Evolutionary conservation across 1,139 yeast species (phyloP), one percentile per base, ranked within the genome.

Genomic region (Saccharomyces hybrid): DNA sequence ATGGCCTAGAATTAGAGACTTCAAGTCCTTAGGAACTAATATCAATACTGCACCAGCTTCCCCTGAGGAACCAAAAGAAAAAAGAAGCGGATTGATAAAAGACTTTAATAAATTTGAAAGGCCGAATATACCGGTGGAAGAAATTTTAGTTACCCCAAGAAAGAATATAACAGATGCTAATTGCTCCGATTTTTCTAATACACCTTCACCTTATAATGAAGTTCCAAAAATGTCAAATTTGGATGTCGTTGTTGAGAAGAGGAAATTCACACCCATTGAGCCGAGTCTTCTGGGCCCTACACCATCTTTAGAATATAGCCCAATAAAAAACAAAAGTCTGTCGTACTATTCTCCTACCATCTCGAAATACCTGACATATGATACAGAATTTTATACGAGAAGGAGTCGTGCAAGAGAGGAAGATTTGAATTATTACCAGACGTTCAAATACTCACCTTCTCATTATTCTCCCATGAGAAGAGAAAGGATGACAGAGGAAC

Each of bases 1-100:
- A 9, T 62, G 70, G 47, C 73, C 81, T 14, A 80, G 81, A 16
- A 75, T 85, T 54, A 89, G 89, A 7, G 84, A 84, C 61, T 86
- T 86, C 63, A 78, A 75, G 46, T 69, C 74, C 2, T 57, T 70
- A 41, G 67, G 63, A 34, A 56, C 55, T 9, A 53, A 56, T 32
- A 54, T 60, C 5, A 53, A 52, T n/a, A 49, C 57, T 6, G 54
- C 62, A 2, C 55, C 60, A 6, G 51, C 46, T 5, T 55, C 52
- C 3, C 47, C 52, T 31, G 47, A 49, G 14, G 42, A 49, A 2
- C 23, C 47, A 4, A 8, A 52, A 1, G 19, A 48, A 42, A 46
- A 23, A 1, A 31, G 50, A 28, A 44, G 54, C 9, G 67, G 66
- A 5, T 50, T 66, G 31, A 66, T 66, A 16, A 50, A 60, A 5